phyloP scores from a whole-genome alignment of 1,139 yeast species.

The Geotrichum candidum region DNA sequence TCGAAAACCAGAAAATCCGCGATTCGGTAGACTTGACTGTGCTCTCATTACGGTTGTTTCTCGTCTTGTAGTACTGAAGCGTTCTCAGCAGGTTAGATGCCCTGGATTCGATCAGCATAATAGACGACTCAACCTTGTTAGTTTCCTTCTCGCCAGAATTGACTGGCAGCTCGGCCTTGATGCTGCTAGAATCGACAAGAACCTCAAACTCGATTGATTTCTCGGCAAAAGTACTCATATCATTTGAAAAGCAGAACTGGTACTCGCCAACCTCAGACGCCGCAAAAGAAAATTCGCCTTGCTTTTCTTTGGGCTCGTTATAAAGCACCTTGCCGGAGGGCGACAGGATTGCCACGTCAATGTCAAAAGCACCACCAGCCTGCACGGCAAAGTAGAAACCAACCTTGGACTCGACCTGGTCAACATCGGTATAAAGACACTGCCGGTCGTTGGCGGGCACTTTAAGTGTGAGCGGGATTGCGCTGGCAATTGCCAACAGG shows the following conservation, averaged over 20 bases:
- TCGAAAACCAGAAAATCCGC: slow-evolving; percentile 80
- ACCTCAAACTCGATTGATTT: slow-evolving; percentile 88
- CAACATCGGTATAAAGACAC: slow-evolving; percentile 75
- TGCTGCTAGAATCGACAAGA: slow-evolving; percentile 24
- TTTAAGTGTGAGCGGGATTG: slow-evolving; percentile 58
- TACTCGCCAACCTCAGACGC: slow-evolving; percentile 78
- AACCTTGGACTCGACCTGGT: slow-evolving; percentile 55
- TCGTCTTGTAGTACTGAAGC: slow-evolving; percentile 79
- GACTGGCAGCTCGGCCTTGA: slow-evolving; percentile 17
- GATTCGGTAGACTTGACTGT: slow-evolving; percentile 84
- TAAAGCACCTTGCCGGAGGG: slow-evolving; percentile 62
- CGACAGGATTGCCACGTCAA: slow-evolving; percentile 67
- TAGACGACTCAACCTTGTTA: slow-evolving; percentile 36
- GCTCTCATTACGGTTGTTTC: slow-evolving; percentile 85
- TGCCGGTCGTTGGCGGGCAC: slow-evolving; percentile 73
- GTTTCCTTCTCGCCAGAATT: slow-evolving; percentile 15
- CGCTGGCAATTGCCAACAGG: slow-evolving; percentile 11
- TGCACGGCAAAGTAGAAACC: slow-evolving; percentile 90
- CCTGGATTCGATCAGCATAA: slow-evolving; percentile 60
- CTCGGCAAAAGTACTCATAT: slow-evolving; percentile 80
- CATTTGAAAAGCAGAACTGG: slow-evolving; percentile 85
- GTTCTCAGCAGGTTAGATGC: slow-evolving; percentile 59
- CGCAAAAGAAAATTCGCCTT: slow-evolving; percentile 74
- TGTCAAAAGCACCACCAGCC: slow-evolving; percentile 81
- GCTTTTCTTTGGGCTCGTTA: slow-evolving; percentile 62